Evolutionary conservation across 305 asterid genomes (phyloP).

Genomic region (Fraxinus angustifolia): DNA sequence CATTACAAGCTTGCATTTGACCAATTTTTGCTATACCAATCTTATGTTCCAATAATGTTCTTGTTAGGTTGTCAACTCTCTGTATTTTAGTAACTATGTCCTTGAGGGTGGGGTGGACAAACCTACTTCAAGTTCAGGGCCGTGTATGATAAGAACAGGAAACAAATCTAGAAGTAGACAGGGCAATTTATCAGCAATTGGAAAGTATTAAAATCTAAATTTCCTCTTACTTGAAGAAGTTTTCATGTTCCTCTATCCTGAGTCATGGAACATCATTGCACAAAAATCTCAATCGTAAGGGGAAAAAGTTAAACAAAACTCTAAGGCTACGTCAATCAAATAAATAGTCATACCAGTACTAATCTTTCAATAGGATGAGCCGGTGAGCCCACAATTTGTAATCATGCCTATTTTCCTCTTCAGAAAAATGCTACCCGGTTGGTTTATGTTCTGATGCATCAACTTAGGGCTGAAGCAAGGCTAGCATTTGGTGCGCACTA

Average conservation of each 20-base stretch:
- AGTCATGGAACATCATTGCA: not conserved
- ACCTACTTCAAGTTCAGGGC: not conserved
- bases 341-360: not conserved
- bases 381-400: not conserved
- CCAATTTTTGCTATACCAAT: not conserved
- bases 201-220: not conserved
- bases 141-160: not conserved
- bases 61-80: not conserved
- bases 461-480: not conserved
- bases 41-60: not conserved
- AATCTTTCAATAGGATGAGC: not conserved
- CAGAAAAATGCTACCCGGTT: not conserved
- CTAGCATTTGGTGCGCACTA: not conserved
- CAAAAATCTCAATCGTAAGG: not conserved
- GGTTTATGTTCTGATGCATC: not conserved
- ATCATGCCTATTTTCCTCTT: not conserved
- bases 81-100: not conserved
- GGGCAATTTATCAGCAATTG: not conserved
- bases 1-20: not conserved
- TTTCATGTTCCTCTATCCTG: not conserved
- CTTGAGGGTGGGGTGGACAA: not conserved
- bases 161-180: not conserved
- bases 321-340: not conserved
- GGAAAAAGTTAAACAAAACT: not conserved
- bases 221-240: not conserved